Evolutionary conservation across 2,329 filamentous ascomycete genomes (phyloP), one percentile per base, ranked within the genome.

Genomic region (Aspergillus proliferans): DNA sequence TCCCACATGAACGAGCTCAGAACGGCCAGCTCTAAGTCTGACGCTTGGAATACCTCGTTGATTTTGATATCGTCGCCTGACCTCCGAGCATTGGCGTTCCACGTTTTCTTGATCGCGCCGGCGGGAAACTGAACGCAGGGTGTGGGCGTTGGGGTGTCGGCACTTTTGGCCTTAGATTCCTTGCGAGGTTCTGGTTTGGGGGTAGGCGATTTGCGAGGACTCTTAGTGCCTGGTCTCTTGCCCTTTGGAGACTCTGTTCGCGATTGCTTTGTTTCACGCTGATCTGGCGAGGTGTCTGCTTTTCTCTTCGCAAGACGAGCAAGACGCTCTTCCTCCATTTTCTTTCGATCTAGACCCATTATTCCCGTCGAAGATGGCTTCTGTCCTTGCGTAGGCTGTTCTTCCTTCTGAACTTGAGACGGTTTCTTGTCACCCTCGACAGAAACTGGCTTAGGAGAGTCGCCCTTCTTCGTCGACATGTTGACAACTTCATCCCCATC

Each of bases 1-100:
- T 97, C 86, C 83, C 88, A 93, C 63, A 92, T 83, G 58, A 87
- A 97, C 0, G 92, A 88, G 58, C 90, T 95, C 4, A 97, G 71
- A 0, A 97, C 80, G 1, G 88, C 91, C 36, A 89, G 80, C 45
- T 87, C 75, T 7, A 97, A 74, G 10, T 84, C 77, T 1, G 81
- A 71, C 52, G 82, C 84, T 64, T 95, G 86, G 1, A 96, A 69
- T 0, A 96, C 80, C 65, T 96, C 90, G 60, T 95, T 88, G 38
- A 97, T 83, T 52, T 84, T 93, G 63, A 97, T 88, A 53, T 95
- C 88, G 52, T 90, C 79, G 4, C 73, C 74, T 0, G 66, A 74
- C 33, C 87, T 77, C 1, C 78, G 72, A 54, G 80, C 81, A 2
- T 85, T 83, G 33, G 74, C 74, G 0, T 81, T 83, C 82, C 86